A percentile compares a stretch with the other conserved stretches of the same genome.
These are phyloP conservation scores for Mycena olivaceomarginata DNA, from an alignment of 768 basidiomycete species.

Conservation along the genomic window DNA sequence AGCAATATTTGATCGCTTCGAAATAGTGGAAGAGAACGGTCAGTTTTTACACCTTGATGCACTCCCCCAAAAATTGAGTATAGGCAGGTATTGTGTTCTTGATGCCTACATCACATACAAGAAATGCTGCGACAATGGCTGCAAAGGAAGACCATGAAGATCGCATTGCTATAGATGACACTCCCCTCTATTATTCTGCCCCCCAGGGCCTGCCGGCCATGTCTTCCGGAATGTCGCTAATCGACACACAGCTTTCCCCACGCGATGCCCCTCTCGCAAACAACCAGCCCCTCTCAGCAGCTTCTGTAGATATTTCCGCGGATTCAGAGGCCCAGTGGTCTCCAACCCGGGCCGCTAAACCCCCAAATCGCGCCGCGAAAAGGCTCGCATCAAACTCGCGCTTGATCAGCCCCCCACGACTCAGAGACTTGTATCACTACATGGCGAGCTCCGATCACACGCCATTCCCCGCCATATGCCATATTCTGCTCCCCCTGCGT, in stretches of 20 bases:
- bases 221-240: constrained; percentile 33
- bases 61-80: background rate
- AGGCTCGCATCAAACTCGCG: constrained; percentile 79
- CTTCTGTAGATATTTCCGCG: constrained; percentile 34
- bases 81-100: background rate
- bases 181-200: constrained; percentile 32
- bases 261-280: constrained; percentile 28
- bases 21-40: constrained; percentile 8
- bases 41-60: background rate
- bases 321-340: constrained; percentile 42
- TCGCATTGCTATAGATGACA: too few relatives aligned
- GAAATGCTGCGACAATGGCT: background rate
- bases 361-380: constrained; percentile 71
- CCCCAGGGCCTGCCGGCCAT: constrained; percentile 26
- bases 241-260: constrained; percentile 38
- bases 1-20: background rate
- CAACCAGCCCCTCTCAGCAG: constrained; percentile 33
- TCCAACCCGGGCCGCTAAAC: constrained; percentile 37
- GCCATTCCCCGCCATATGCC: constrained; percentile 6
- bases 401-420: constrained; percentile 88
- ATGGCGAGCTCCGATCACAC: too few relatives aligned
- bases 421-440: too few relatives aligned
- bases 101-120: background rate
- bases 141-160: background rate
- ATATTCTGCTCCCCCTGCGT: background rate